Evolutionary conservation across 257 asterid genomes (phyloP).

Genomic region (Nemophila menziesii): DNA sequence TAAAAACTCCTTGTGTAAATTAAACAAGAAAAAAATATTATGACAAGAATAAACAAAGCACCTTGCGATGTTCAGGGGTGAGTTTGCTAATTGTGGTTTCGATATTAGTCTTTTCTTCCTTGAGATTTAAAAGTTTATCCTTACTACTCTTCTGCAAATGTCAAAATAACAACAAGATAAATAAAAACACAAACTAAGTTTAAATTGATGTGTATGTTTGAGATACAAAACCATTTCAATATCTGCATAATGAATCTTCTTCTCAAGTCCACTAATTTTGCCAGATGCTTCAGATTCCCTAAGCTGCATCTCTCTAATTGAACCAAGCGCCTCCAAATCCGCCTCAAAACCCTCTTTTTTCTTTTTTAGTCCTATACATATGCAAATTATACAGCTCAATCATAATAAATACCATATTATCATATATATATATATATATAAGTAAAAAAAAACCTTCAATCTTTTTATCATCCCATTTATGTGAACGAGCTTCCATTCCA

Average conservation of each 20-base stretch:
- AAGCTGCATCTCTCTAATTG: conserved; percentile 95
- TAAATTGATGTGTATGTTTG: not conserved
- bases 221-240: conserved; percentile 61
- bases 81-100: conserved; percentile 60
- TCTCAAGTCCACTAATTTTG: conserved; percentile 89
- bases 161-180: not conserved
- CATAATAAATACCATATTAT: not conserved
- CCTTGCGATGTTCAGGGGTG: conserved; percentile 74
- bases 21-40: conserved; percentile 7
- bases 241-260: conserved; percentile 92
- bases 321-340: conserved; percentile 82
- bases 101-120: conserved; percentile 65
- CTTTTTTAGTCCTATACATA: conserved; percentile 63
- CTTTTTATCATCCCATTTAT: conserved; percentile 96
- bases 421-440: not conserved
- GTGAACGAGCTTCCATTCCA: conserved; percentile 98
- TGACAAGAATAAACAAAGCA: conserved; percentile 17
- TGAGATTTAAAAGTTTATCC: conserved; percentile 70
- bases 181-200: too few species aligned
- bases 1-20: conserved; percentile 13
- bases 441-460: conserved; percentile 53
- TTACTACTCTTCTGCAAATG: conserved; percentile 72
- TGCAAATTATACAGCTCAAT: conserved; percentile 14
- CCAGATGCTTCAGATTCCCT: conserved; percentile 96
- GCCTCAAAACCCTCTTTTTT: conserved; percentile 72